phyloP scores from a whole-genome alignment of 2,329 filamentous ascomycete species.

The Sphaerostilbella broomeana region DNA sequence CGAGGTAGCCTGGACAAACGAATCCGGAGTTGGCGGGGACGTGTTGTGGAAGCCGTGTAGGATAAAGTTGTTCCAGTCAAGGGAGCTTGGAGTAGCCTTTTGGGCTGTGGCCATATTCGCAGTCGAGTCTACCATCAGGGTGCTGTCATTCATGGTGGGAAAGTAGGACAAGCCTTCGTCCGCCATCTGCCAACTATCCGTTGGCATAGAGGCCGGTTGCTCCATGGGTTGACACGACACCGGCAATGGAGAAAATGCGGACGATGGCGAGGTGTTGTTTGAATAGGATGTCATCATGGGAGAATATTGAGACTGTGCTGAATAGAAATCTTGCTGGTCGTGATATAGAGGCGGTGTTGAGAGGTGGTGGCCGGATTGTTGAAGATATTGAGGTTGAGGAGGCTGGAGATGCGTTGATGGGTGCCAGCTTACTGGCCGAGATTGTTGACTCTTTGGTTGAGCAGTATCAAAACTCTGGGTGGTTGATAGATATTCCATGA shows the following conservation, averaged over 20 bases:
- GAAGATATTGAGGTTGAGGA: conserved; percentile 32
- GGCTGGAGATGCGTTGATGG: conserved; percentile 49
- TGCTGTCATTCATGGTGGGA: conserved; percentile 17
- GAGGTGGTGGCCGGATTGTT: conserved; percentile 35
- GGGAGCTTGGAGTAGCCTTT: conserved; percentile 15
- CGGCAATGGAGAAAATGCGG: conserved; percentile 48
- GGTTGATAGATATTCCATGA: conserved; percentile 30
- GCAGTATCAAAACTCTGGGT: conserved; percentile 6
- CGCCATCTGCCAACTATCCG: conserved; percentile 32
- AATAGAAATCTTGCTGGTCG: conserved; percentile 36
- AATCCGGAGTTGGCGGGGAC: conserved; percentile 54
- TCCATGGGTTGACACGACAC: conserved; percentile 37
- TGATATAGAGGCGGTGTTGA: conserved; percentile 31
- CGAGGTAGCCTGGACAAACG: conserved; percentile 44
- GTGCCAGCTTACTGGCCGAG: conserved; percentile 70
- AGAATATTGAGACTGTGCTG: conserved; percentile 38
- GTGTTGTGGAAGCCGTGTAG: conserved; percentile 40
- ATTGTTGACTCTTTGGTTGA: conserved; percentile 26
- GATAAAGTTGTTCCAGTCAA: conserved; percentile 42
- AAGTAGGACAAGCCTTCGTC: conserved; percentile 27
- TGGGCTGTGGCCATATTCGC: conserved; percentile 16
- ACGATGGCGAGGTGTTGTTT: conserved; percentile 49
- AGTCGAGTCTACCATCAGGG: conserved; percentile 23
- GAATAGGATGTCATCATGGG: conserved; percentile 51
- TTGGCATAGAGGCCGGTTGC: conserved; percentile 34